Evolutionary conservation across 257 asterid genomes (phyloP), one percentile per base, ranked within the genome.

Genomic region (Nicotiana tabacum): DNA sequence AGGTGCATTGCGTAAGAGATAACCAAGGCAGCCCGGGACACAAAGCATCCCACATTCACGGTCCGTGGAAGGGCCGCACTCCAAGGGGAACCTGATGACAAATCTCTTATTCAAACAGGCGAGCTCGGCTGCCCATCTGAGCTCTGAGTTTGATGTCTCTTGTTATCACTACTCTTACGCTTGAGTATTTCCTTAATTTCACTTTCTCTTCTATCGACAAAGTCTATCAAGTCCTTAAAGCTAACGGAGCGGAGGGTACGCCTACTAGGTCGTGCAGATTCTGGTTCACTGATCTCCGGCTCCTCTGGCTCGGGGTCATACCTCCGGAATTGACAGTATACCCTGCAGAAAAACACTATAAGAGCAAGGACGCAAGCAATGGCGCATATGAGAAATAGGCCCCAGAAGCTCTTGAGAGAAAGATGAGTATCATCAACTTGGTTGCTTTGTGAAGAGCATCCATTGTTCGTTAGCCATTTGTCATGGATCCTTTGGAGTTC

Each of bases 381-480:
- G 61, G 94, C 99, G 53, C 97, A 96, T 64, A 96, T 87, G 9
- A 96, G 92, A 78, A 94, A 96, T 37, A 96, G 87, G 77, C 98
- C 99, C 98, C 98, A 96, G 86, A 96, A 96, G 91, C 98, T 96
- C 84, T 87, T 91, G 77, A 96, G 92, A 4, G 99, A 94, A 32
- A 96, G 99, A 27, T 85, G 90, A 82, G 32, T 83, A 1, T 90
- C 95, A 1, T 90, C 96, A 1, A 77, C 39, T 82, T 84, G 89
- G 87, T 55, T 89, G 29, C 70, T 79, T 66, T 93, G 94, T 30
- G 81, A 57, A 3, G 95, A 82, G 89, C 98, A 96, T 51, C 84
- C 90, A 0, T 81, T 83, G 2, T 39, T 85, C 0, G 91, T 78
- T 10, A 96, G 84, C 98, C 98, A 95, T 90, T 95, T 93, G 82